Evolutionary conservation across 257 asterid genomes (phyloP).

Genomic region (Fraxinus pennsylvanica): DNA sequence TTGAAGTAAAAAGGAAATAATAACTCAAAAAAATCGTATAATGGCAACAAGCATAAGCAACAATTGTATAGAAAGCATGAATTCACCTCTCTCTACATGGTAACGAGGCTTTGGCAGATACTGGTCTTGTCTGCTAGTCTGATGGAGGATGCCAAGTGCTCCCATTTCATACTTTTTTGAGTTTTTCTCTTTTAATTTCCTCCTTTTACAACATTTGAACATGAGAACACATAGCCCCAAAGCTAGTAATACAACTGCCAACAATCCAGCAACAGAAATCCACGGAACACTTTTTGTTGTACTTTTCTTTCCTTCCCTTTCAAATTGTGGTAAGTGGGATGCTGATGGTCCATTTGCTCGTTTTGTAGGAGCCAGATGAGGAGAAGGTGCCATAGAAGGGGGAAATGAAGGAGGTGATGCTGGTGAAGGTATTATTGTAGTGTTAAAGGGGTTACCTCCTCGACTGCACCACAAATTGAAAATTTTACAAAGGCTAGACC

Average conservation of each 20-base stretch:
- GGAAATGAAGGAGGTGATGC: slow-evolving; percentile 47
- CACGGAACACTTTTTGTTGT: slow-evolving; percentile 40
- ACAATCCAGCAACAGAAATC: slow-evolving; percentile 55
- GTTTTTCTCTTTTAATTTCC: slow-evolving; percentile 30
- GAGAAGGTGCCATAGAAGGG: slow-evolving; percentile 56
- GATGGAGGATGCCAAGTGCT: slow-evolving; percentile 30
- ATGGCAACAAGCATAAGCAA: background rate
- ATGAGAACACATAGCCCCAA: slow-evolving; percentile 52
- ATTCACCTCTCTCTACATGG: slow-evolving; percentile 49
- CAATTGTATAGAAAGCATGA: background rate
- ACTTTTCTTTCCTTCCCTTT: slow-evolving; percentile 30
- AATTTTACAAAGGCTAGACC: background rate
- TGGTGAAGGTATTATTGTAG: slow-evolving; percentile 69
- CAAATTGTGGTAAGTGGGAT: slow-evolving; percentile 38
- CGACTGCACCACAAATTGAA: slow-evolving; percentile 49
- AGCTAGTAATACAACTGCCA: slow-evolving; percentile 40
- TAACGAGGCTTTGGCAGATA: slow-evolving; percentile 39
- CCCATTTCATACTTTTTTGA: slow-evolving; percentile 34
- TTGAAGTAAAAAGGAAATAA: slow-evolving; percentile 1
- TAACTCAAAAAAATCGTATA: background rate
- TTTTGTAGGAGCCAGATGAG: slow-evolving; percentile 35
- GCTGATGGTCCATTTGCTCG: slow-evolving; percentile 43
- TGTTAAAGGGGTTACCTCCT: slow-evolving; percentile 89
- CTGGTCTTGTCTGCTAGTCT: slow-evolving; percentile 35
- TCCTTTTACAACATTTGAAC: slow-evolving; percentile 47